phyloP scores from a whole-genome alignment of 2,329 filamentous ascomycete species.

The Phyllosticta citriasiana region DNA sequence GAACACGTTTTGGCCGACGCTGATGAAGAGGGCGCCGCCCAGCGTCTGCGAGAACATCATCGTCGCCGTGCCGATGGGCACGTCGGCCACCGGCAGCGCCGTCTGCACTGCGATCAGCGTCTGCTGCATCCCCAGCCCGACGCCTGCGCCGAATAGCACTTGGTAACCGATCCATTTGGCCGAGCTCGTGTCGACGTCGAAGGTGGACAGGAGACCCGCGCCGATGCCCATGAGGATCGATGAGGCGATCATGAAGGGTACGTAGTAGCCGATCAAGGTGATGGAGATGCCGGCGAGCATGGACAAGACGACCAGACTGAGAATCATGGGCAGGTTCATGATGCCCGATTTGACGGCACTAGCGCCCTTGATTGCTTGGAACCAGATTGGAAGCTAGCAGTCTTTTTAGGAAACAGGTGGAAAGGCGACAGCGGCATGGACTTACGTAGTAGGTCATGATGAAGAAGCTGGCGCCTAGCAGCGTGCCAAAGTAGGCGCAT shows the following conservation, averaged over 20 bases:
- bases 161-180: constrained; percentile 32
- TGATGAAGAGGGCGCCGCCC: constrained; percentile 40
- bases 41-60: constrained; percentile 40
- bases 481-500: constrained; percentile 30
- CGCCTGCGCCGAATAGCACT: constrained; percentile 31
- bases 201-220: constrained; percentile 36
- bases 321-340: constrained; percentile 38
- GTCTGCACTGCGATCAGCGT: constrained; percentile 37
- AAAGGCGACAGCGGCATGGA: constrained; percentile 7
- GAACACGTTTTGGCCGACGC: constrained; percentile 41
- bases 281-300: constrained; percentile 30
- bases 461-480: constrained; percentile 36
- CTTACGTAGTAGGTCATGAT: constrained; percentile 36
- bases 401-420: constrained; percentile 11
- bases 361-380: constrained; percentile 39
- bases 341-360: constrained; percentile 38
- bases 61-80: constrained; percentile 38
- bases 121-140: constrained; percentile 41
- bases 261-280: constrained; percentile 38
- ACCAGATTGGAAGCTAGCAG: constrained; percentile 32
- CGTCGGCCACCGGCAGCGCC: constrained; percentile 31
- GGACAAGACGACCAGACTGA: constrained; percentile 35
- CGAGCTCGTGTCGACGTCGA: constrained; percentile 28
- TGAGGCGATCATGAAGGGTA: constrained; percentile 37
- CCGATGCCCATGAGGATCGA: constrained; percentile 36